phyloP scores from a whole-genome alignment of 2,329 filamentous ascomycete genomes.

The Plectosphaerella sp. region DNA sequence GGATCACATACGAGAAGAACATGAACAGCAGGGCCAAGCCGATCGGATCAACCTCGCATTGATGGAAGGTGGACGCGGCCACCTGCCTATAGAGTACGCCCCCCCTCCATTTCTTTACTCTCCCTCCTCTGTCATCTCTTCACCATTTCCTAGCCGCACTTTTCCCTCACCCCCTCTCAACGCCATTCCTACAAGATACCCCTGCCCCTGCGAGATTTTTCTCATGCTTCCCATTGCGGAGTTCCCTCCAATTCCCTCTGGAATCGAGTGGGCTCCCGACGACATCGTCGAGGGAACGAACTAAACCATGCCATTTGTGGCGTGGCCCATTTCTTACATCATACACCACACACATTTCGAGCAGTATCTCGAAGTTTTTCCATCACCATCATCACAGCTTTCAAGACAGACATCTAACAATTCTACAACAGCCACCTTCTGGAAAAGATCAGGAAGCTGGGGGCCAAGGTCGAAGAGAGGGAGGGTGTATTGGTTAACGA shows the following conservation, averaged over 20 bases:
- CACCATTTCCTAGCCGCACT: conserved; percentile 13
- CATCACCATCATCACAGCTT: conserved; percentile 18
- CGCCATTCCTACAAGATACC: background rate
- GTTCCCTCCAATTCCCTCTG: no score
- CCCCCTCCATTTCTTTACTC: conserved; percentile 19
- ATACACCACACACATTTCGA: no score
- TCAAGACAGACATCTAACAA: conserved; percentile 20
- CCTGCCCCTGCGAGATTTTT: background rate
- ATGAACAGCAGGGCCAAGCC: conserved; percentile 46
- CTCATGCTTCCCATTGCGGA: no score
- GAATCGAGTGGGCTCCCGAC: no score
- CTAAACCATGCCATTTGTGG: no score
- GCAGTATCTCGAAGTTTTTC: no score
- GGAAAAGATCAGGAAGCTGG: conserved; percentile 46
- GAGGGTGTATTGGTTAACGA: conserved; percentile 27
- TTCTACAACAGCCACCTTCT: conserved; percentile 43
- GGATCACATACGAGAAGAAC: conserved; percentile 52
- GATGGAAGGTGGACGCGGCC: conserved; percentile 49
- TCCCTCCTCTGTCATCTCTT: conserved; percentile 18
- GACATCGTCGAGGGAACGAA: no score
- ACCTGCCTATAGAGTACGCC: conserved; percentile 53
- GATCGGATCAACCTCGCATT: conserved; percentile 48
- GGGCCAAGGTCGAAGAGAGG: conserved; percentile 28
- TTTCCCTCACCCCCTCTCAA: conserved; percentile 9
- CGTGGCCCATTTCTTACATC: no score